Evolutionary conservation across 352 stramenopile genomes (phyloP).

Genomic region (Globisporangium canariense): DNA sequence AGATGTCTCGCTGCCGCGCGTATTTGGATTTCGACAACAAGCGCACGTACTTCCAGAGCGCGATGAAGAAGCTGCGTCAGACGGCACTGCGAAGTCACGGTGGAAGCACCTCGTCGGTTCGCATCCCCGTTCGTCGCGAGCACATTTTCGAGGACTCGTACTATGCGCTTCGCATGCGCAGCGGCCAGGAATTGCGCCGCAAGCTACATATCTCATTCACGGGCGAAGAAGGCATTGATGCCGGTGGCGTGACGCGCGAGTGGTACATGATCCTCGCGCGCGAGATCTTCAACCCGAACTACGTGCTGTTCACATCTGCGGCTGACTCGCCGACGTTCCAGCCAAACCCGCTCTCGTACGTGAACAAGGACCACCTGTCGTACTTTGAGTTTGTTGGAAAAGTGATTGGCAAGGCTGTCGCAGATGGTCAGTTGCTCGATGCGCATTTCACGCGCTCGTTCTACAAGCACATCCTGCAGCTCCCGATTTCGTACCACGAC

Average conservation of each 20-base stretch:
- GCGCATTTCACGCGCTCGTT: conserved; percentile 98
- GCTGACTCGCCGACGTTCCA: conserved; percentile 99
- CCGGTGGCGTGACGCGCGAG: conserved; percentile 97
- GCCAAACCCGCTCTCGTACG: conserved; percentile 97
- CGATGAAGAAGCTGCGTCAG: conserved; percentile 91
- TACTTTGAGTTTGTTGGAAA: conserved; percentile 99
- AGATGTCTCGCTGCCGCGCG: conserved; percentile 91
- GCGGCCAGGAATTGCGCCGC: conserved; percentile 95
- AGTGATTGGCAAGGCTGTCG: conserved; percentile 98
- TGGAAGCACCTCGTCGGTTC: conserved; percentile 87
- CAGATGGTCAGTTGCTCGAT: conserved; percentile 97
- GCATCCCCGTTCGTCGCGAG: conserved; percentile 89
- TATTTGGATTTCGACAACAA: conserved; percentile 99
- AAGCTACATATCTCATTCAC: conserved; percentile 98
- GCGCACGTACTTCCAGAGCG: conserved; percentile 96
- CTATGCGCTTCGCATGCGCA: conserved; percentile 95
- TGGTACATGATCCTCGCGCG: conserved; percentile 99
- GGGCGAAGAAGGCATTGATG: conserved; percentile 98
- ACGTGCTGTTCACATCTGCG: conserved; percentile 98
- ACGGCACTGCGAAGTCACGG: conserved; percentile 80
- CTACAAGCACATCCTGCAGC: conserved; percentile 98
- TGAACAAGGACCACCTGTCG: conserved; percentile 98
- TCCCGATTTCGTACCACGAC: conserved; percentile 96
- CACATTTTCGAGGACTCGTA: conserved; percentile 99
- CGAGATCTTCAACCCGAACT: conserved; percentile 99